These are phyloP conservation scores for Saccharomycopsis lassenensis DNA, from an alignment of 805 yeast species.

Conservation along the genomic window DNA sequence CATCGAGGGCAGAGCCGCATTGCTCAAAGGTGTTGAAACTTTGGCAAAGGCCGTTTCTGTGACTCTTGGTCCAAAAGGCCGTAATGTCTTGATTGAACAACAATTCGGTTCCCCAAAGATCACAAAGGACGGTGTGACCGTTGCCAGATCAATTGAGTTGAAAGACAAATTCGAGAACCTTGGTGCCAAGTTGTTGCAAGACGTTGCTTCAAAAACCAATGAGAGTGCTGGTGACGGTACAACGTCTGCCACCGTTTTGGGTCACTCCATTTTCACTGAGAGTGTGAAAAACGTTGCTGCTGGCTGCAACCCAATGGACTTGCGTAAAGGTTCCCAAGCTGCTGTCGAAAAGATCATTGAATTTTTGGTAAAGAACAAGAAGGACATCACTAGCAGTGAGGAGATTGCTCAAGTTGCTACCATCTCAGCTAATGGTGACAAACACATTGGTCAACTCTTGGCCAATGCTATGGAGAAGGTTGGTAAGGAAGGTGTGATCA, in stretches of 20 bases:
- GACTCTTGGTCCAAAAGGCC: conserved; percentile 95
- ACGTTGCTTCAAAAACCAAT: conserved; percentile 94
- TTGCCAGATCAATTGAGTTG: conserved; percentile 74
- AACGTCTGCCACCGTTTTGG: conserved; percentile 92
- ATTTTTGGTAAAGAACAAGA: conserved; percentile 74
- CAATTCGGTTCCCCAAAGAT: conserved; percentile 94
- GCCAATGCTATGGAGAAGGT: conserved; percentile 98
- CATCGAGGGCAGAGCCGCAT: conserved; percentile 93
- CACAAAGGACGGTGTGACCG: conserved; percentile 98
- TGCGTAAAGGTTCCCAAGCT: conserved; percentile 93
- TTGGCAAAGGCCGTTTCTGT: conserved; percentile 95
- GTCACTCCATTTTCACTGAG: conserved; percentile 91
- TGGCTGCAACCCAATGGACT: conserved; percentile 97
- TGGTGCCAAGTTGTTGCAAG: conserved; percentile 93
- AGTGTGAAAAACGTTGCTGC: conserved; percentile 96
- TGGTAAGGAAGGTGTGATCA: conserved; percentile 98
- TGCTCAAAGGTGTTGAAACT: conserved; percentile 86
- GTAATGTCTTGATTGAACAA: conserved; percentile 94
- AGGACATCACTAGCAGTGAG: conserved; percentile 84
- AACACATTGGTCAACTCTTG: conserved; percentile 80
- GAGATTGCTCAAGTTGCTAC: conserved; percentile 98
- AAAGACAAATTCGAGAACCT: conserved; percentile 89
- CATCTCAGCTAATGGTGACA: conserved; percentile 93
- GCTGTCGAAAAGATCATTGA: conserved; percentile 91
- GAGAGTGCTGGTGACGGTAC: conserved; percentile 99